These are phyloP conservation scores for Verticillium alfalfae DNA, from an alignment of 2,329 filamentous ascomycete genomes.

Conservation along the genomic window DNA sequence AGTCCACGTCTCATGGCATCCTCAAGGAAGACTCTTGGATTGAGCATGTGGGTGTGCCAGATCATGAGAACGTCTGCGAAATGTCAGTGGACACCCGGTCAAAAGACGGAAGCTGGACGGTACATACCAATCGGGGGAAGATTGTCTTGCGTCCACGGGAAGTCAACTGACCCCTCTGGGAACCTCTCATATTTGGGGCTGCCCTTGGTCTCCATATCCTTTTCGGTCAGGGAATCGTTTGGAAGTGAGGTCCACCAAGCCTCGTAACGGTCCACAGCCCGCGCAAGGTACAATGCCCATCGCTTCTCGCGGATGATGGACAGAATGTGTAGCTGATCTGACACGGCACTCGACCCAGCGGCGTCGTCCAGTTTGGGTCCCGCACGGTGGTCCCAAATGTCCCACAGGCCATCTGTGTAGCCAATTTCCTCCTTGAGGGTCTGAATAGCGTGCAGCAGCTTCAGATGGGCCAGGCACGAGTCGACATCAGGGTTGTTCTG, in stretches of 20 bases:
- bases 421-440: conserved; percentile 62
- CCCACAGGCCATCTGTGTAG: conserved; percentile 62
- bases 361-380: conserved; percentile 16
- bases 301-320: conserved; percentile 62
- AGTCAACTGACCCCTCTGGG: conserved; percentile 16
- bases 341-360: not conserved
- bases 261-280: conserved; percentile 64
- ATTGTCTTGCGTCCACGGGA: conserved; percentile 29
- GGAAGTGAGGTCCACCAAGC: conserved; percentile 52
- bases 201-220: conserved; percentile 12
- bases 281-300: conserved; percentile 65
- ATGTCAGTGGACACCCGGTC: not conserved
- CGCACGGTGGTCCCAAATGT: conserved; percentile 46
- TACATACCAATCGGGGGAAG: conserved; percentile 48
- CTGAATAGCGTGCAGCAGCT: conserved; percentile 64
- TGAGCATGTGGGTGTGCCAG: conserved; percentile 75
- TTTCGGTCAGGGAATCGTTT: conserved; percentile 22
- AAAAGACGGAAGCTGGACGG: conserved; percentile 28
- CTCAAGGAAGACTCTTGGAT: conserved; percentile 68
- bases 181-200: conserved; percentile 23
- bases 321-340: conserved; percentile 28
- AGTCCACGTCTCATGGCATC: conserved; percentile 59
- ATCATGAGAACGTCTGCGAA: conserved; percentile 67
- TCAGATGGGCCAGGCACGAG: conserved; percentile 67
- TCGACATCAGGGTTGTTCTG: conserved; percentile 34